Percentiles rank a stretch among this genome's conserved stretches.
phyloP scores from a whole-genome alignment of 371 early-diverging fungal genomes.

The Hamiltosporidium magnivora region DNA sequence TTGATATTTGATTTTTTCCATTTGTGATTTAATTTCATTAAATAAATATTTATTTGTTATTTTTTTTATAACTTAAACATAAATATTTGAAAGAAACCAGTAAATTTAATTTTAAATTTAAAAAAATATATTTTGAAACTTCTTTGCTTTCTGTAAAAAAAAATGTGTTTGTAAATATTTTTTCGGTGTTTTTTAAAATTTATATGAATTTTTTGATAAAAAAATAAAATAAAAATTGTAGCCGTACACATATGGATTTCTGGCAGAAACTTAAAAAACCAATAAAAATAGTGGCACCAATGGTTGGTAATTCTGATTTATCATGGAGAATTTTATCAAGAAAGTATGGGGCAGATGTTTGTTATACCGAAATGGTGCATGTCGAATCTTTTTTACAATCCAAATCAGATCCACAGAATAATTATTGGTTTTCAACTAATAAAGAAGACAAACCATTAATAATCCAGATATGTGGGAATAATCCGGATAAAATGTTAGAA shows the following conservation, averaged over 20 bases:
- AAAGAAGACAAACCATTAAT: conserved; percentile 68
- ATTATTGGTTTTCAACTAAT: conserved; percentile 17
- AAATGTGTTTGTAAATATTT: no score
- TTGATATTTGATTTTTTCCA: no score
- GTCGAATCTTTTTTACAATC: conserved; percentile 65
- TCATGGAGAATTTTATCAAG: conserved; percentile 81
- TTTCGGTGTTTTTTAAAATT: no score
- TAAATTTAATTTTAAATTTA: no score
- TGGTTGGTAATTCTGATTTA: conserved; percentile 37
- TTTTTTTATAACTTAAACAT: no score
- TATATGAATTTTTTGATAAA: no score
- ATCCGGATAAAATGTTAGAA: conserved; percentile 66
- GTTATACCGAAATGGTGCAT: conserved; percentile 97
- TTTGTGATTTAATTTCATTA: no score
- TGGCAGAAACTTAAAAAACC: neutral
- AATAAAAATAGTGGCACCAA: neutral
- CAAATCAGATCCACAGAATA: conserved; percentile 31
- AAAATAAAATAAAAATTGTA: no score
- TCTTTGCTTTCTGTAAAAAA: no score
- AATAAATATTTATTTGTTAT: no score
- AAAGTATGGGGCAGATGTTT: conserved; percentile 73
- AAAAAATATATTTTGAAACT: no score
- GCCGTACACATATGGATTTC: neutral
- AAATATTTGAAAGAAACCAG: no score
- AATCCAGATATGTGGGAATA: conserved; percentile 94